Conservation (phyloP, 768 basidiomycete genomes). For the Imleria badia region DNA sequence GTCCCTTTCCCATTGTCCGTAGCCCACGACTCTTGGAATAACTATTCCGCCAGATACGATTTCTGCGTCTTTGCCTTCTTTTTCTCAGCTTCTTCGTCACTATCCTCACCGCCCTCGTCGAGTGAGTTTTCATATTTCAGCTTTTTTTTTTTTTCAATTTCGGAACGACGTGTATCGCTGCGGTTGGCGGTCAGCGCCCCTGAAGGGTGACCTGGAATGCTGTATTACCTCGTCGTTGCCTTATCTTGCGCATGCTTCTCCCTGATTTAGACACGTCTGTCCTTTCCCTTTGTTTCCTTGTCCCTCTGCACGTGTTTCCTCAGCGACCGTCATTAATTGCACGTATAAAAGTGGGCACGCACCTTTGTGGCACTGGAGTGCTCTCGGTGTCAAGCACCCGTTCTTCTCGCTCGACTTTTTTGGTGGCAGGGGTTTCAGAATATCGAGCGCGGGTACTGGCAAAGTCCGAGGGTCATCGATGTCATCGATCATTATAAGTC, state of each 20-base stretch:
- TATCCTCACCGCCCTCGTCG: constrained; percentile 58
- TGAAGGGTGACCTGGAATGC: background rate
- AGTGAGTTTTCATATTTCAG: constrained; percentile 76
- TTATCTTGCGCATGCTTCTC: constrained; percentile 75
- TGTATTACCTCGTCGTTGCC: constrained; percentile 52
- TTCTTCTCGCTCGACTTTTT: constrained; percentile 3
- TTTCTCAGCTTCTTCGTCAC: constrained; percentile 60
- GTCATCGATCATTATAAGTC: constrained; percentile 27
- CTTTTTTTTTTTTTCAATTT: constrained; percentile 89
- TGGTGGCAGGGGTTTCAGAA: constrained; percentile 1
- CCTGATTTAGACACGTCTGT: constrained; percentile 65
- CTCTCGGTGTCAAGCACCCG: background rate
- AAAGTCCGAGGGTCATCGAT: constrained; percentile 7
- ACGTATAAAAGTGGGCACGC: background rate
- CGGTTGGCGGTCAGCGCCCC: background rate
- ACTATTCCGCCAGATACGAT: constrained; percentile 78
- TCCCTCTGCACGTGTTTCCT: background rate
- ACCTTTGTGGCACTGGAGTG: constrained; percentile 19
- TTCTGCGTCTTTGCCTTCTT: constrained; percentile 56
- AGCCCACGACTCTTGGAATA: constrained; percentile 67
- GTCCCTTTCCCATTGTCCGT: constrained; percentile 54
- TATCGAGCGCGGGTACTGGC: constrained; percentile 10
- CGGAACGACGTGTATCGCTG: constrained; percentile 65
- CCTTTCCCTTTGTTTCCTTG: constrained; percentile 25
- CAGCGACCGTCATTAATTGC: background rate